Base-by-base conservation (phyloP, 2,329 filamentous ascomycete genomes). In the Colletotrichum salicis region DNA sequence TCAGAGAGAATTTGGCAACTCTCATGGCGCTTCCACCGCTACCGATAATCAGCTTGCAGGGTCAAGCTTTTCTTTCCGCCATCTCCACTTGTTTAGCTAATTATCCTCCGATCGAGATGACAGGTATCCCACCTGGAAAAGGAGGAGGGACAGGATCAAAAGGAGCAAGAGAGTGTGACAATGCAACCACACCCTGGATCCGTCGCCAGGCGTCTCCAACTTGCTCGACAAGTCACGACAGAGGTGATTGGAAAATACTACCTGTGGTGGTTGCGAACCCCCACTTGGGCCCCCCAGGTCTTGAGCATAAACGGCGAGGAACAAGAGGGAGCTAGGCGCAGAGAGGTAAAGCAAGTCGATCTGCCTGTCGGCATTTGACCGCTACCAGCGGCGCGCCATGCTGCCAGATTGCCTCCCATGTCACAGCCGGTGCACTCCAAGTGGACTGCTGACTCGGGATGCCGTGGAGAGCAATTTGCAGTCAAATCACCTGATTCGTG, bases 331-430 rank as follows among this genome's bases (percentile, higher is more conserved):
- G 60, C 72, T 75, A 75, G 57, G 67, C 72, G 55, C 48, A 67
- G 72, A 74, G 67, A 64, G 75, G 74, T 65, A 76, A 75, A 74
- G 76, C 67, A 73, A 54, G 74, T 59, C 67, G 75, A 76, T 77
- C 75, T 62, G 55, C 48, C 57, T 67, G 62, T 71, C 73, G 73
- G 74, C 74, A 75, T 69, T 75, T 75, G 74, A 52, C 63, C 69
- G 65, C 61, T 64, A 61, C 73, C 63, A 65, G 63, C 58, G 67
- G 41, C 52, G 41, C 37, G 24, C 45, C 59, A 27, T 64, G 52
- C 71, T 73, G 67, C 67, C 48, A 74, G 73, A 64, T 73, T 73
- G 41, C 48, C 61, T 66, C 37, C 66, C 72, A 64, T 70, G 64
- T 54, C 59, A 71, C 67, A 60, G 67, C 67, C 67, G 33, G 51